These are phyloP conservation scores for Fonsecaea pedrosoi DNA, from an alignment of 2,329 filamentous ascomycete species.

Conservation along the genomic window DNA sequence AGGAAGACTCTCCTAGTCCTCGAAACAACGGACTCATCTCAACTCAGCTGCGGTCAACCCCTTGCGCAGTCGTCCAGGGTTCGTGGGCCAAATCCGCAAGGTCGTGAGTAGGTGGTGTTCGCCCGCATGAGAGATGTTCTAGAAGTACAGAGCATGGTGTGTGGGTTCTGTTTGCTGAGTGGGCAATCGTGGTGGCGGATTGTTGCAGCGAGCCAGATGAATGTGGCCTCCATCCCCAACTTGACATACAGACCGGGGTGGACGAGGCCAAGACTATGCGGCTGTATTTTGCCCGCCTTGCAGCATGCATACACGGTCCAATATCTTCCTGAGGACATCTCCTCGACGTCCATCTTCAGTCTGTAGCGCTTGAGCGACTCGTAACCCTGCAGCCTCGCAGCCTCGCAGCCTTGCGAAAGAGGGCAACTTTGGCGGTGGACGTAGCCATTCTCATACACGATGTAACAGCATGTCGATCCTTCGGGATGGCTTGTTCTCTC, in stretches of 20 bases:
- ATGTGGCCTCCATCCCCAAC: background rate
- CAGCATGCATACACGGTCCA: background rate
- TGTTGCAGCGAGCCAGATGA: conserved; percentile 10
- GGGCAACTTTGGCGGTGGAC: background rate
- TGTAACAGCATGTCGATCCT: conserved; percentile 6
- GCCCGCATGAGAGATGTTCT: background rate
- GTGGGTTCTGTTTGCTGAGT: conserved; percentile 7
- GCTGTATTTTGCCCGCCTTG: conserved; percentile 6
- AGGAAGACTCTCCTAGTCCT: background rate
- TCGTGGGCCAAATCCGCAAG: background rate
- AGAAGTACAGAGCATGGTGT: conserved; percentile 3
- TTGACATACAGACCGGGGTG: conserved; percentile 11
- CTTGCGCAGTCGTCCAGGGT: background rate
- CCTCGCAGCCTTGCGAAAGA: background rate
- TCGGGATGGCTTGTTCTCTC: conserved; percentile 1
- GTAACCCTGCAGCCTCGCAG: background rate
- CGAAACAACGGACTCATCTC: background rate
- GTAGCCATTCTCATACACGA: conserved; percentile 2
- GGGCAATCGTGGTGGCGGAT: conserved; percentile 15
- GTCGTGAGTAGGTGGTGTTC: background rate
- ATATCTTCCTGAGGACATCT: background rate
- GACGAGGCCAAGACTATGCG: conserved; percentile 21
- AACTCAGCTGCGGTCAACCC: background rate
- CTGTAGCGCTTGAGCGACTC: background rate
- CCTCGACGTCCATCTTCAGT: background rate